Evolutionary conservation across 805 yeast genomes (phyloP).

Genomic region (Saccharomycopsis vini): DNA sequence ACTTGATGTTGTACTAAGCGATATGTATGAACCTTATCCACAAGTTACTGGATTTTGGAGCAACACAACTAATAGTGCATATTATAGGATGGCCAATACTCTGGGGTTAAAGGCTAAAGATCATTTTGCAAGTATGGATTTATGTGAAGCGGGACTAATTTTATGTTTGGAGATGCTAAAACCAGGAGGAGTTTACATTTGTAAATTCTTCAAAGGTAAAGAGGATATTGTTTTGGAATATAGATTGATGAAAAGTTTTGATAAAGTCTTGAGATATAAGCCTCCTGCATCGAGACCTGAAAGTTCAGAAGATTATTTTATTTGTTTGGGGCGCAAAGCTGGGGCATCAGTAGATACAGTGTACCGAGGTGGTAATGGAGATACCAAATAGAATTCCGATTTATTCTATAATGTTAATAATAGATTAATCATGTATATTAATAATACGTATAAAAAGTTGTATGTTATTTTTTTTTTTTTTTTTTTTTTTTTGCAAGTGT

Average conservation of each 20-base stretch:
- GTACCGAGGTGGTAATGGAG: too few species aligned
- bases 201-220: slow-evolving; percentile 78
- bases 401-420: too few species aligned
- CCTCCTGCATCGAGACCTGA: slow-evolving; percentile 75
- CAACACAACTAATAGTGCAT: slow-evolving; percentile 68
- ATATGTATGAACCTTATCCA: slow-evolving; percentile 68
- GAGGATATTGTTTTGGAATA: slow-evolving; percentile 62
- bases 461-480: background rate
- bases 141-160: slow-evolving; percentile 84
- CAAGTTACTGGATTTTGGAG: slow-evolving; percentile 44
- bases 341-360: slow-evolving; percentile 19
- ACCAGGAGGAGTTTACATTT: slow-evolving; percentile 64
- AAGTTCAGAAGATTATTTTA: slow-evolving; percentile 75
- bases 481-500: background rate
- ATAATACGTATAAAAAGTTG: background rate
- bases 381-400: too few species aligned
- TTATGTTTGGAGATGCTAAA: slow-evolving; percentile 63
- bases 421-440: too few species aligned
- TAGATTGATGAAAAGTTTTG: slow-evolving; percentile 50
- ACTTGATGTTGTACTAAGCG: slow-evolving; percentile 65
- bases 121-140: slow-evolving; percentile 67
- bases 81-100: slow-evolving; percentile 88
- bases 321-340: slow-evolving; percentile 46
- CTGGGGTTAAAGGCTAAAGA: slow-evolving; percentile 75
- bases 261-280: slow-evolving; percentile 57